These are phyloP conservation scores for Hortiboletus rubellus DNA, from an alignment of 1,284 basidiomycete species.

Conservation along the genomic window DNA sequence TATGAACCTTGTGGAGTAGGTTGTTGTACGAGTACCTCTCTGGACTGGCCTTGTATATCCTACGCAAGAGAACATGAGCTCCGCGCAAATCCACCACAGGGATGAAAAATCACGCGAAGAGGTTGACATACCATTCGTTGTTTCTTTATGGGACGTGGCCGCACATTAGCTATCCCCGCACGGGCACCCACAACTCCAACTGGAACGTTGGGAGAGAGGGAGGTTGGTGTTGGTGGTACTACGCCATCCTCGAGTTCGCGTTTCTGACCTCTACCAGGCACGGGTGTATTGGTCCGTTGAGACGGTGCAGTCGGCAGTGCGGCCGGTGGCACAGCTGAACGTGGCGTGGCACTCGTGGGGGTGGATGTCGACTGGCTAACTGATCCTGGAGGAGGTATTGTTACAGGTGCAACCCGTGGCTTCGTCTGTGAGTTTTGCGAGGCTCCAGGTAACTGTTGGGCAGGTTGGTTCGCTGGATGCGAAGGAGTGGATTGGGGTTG, in stretches of 20 bases:
- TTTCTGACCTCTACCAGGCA: constrained; percentile 48
- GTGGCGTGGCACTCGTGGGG: constrained; percentile 34
- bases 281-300: constrained; percentile 21
- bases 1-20: constrained; percentile 49
- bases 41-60: constrained; percentile 42
- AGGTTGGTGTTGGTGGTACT: constrained; percentile 22
- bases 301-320: constrained; percentile 27
- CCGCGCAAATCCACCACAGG: constrained; percentile 9
- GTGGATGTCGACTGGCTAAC: constrained; percentile 27
- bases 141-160: constrained; percentile 74
- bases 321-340: constrained; percentile 29
- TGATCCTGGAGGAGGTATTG: constrained; percentile 29
- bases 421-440: constrained; percentile 38
- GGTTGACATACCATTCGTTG: constrained; percentile 59
- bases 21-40: constrained; percentile 46
- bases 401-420: constrained; percentile 40
- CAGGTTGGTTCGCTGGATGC: constrained; percentile 29
- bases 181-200: constrained; percentile 46
- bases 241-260: constrained; percentile 45
- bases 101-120: neutral
- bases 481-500: constrained; percentile 32
- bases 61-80: constrained; percentile 21
- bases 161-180: constrained; percentile 53
- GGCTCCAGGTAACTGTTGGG: constrained; percentile 27
- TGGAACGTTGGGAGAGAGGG: constrained; percentile 31